A percentile compares a stretch with the other conserved stretches of the same genome.
phyloP scores from a whole-genome alignment of 2,329 filamentous ascomycete species.

The Phialophora verrucosa region DNA sequence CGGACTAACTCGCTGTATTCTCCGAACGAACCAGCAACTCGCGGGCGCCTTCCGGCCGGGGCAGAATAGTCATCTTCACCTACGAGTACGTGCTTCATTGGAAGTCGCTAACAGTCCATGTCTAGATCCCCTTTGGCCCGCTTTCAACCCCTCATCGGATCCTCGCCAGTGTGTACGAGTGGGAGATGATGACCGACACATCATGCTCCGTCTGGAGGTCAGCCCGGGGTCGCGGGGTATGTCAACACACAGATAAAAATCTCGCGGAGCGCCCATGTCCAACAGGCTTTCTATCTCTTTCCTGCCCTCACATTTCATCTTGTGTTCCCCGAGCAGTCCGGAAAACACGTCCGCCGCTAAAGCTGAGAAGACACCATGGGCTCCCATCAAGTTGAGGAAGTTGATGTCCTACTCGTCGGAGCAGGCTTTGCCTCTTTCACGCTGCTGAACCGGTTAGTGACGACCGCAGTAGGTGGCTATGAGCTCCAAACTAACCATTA shows the following conservation, averaged over 20 bases:
- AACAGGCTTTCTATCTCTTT: neutral
- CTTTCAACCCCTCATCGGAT: constrained; percentile 25
- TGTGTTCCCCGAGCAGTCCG: neutral
- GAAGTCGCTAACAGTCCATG: neutral
- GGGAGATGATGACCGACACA: constrained; percentile 8
- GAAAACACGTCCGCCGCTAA: neutral
- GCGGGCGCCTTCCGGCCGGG: constrained; percentile 7
- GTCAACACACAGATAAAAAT: constrained; percentile 6
- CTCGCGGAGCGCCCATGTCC: neutral
- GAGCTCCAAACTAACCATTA: neutral
- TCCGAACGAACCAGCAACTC: constrained; percentile 3
- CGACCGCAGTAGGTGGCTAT: neutral
- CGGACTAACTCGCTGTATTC: neutral
- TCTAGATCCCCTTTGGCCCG: constrained; percentile 29
- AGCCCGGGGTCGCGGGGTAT: constrained; percentile 23
- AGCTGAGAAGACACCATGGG: constrained; percentile 22
- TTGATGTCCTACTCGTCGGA: constrained; percentile 41
- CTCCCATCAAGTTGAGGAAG: constrained; percentile 28
- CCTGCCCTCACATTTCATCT: neutral
- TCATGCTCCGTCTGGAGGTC: constrained; percentile 12
- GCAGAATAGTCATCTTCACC: constrained; percentile 5
- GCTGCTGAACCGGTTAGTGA: constrained; percentile 48
- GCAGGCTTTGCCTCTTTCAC: constrained; percentile 54
- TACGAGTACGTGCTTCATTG: neutral
- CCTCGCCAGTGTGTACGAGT: neutral